These are phyloP conservation scores for Populus simonii DNA, from an alignment of 345 rosid genomes.

Conservation along the genomic window DNA sequence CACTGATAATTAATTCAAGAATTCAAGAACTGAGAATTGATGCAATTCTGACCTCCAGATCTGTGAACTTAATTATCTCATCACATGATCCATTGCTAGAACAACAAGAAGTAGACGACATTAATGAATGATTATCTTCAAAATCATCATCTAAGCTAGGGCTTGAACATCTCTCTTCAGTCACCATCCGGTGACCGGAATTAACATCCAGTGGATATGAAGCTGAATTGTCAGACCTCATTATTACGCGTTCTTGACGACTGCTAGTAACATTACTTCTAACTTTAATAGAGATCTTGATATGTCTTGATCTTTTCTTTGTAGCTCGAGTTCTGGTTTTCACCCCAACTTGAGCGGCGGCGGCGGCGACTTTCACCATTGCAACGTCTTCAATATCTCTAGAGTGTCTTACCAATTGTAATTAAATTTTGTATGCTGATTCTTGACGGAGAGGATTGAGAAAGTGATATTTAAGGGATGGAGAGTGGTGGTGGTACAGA, in stretches of 20 bases:
- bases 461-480: background rate
- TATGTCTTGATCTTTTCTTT: constrained; percentile 19
- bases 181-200: constrained; percentile 10
- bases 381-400: constrained; percentile 25
- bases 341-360: constrained; percentile 32
- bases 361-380: constrained; percentile 27
- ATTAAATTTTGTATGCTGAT: background rate
- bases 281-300: constrained; percentile 36
- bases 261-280: constrained; percentile 22
- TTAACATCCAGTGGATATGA: background rate
- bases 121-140: background rate
- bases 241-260: constrained; percentile 1
- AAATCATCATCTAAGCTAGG: constrained; percentile 19
- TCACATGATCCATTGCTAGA: constrained; percentile 51
- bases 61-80: constrained; percentile 33
- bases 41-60: constrained; percentile 48
- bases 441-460: constrained; percentile 1
- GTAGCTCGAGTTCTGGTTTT: constrained; percentile 29
- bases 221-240: constrained; percentile 10
- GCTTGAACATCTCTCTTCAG: constrained; percentile 27
- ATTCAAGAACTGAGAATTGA: constrained; percentile 8
- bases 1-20: constrained; percentile 17
- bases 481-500: constrained; percentile 43
- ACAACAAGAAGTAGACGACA: constrained; percentile 50
- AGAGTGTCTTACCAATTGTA: background rate